These are phyloP conservation scores for Boletellus dicymbophilus DNA, from an alignment of 1,284 basidiomycete genomes.

Conservation along the genomic window DNA sequence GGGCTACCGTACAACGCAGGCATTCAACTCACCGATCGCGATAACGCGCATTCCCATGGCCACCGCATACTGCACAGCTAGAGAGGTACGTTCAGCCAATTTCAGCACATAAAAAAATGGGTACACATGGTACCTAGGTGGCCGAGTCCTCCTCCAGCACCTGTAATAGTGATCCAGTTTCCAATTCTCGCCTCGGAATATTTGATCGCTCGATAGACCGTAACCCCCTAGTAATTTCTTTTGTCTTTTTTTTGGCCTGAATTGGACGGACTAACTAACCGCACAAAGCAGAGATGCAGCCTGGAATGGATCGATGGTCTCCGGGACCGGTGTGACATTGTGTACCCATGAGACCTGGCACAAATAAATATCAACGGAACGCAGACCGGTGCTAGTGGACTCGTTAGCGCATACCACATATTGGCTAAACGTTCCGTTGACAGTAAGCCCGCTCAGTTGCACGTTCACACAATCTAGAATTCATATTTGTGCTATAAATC, in stretches of 20 bases:
- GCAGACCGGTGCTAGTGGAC: no score
- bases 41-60: conserved; percentile 79
- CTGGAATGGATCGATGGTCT: conserved; percentile 59
- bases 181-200: conserved; percentile 71
- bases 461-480: conserved; percentile 55
- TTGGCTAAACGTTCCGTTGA: conserved; percentile 86
- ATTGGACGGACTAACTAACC: conserved; percentile 39
- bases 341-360: conserved; percentile 60
- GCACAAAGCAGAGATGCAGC: conserved; percentile 87
- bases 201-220: conserved; percentile 86
- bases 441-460: conserved; percentile 70
- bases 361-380: neutral
- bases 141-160: conserved; percentile 76
- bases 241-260: neutral
- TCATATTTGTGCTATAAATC: no score
- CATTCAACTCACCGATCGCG: conserved; percentile 62
- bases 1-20: no score
- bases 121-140: conserved; percentile 52
- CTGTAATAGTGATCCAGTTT: conserved; percentile 81
- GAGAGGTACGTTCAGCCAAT: conserved; percentile 12
- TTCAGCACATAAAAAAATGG: neutral
- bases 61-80: conserved; percentile 77
- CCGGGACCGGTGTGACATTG: conserved; percentile 78
- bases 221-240: conserved; percentile 55
- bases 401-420: conserved; percentile 59